Percentiles rank a stretch among this genome's conserved stretches.
phyloP scores from a whole-genome alignment of 495 filamentous ascomycete species.

The Geopyxis carbonaria region DNA sequence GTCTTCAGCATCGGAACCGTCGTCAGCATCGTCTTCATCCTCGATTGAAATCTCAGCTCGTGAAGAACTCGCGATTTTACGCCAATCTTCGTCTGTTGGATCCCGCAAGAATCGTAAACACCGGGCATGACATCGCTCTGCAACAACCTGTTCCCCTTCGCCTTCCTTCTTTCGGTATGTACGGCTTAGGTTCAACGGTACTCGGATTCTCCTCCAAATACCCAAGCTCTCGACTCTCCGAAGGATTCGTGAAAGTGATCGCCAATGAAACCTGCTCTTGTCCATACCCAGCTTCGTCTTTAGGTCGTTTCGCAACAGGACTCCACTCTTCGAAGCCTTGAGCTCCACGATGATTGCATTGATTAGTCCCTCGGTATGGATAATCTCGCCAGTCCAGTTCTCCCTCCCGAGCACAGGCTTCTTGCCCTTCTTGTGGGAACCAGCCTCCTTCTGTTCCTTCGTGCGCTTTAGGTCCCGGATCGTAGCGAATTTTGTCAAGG shows the following conservation, averaged over 20 bases:
- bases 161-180: slow-evolving; percentile 21
- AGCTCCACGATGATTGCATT: slow-evolving; percentile 34
- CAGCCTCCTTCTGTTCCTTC: slow-evolving; percentile 15
- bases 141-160: slow-evolving; percentile 13
- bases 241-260: slow-evolving; percentile 47
- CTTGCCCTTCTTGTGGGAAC: slow-evolving; percentile 11
- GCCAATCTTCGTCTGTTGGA: slow-evolving; percentile 48
- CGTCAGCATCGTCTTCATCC: slow-evolving; percentile 27
- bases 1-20: slow-evolving; percentile 25
- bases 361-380: slow-evolving; percentile 32
- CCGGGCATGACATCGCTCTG: slow-evolving; percentile 21
- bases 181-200: slow-evolving; percentile 35
- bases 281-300: slow-evolving; percentile 40
- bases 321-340: slow-evolving; percentile 26
- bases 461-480: slow-evolving; percentile 16
- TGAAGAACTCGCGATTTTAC: slow-evolving; percentile 30
- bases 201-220: slow-evolving; percentile 49
- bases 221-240: slow-evolving; percentile 54
- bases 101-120: slow-evolving; percentile 62
- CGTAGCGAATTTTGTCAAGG: slow-evolving; percentile 42
- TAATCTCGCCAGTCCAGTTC: slow-evolving; percentile 35
- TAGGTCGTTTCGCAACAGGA: slow-evolving; percentile 43
- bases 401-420: slow-evolving; percentile 13
- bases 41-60: slow-evolving; percentile 20
- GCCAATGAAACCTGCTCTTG: slow-evolving; percentile 44